These are phyloP conservation scores for Ogataea saltuana DNA, from an alignment of 805 yeast genomes.

Conservation along the genomic window DNA sequence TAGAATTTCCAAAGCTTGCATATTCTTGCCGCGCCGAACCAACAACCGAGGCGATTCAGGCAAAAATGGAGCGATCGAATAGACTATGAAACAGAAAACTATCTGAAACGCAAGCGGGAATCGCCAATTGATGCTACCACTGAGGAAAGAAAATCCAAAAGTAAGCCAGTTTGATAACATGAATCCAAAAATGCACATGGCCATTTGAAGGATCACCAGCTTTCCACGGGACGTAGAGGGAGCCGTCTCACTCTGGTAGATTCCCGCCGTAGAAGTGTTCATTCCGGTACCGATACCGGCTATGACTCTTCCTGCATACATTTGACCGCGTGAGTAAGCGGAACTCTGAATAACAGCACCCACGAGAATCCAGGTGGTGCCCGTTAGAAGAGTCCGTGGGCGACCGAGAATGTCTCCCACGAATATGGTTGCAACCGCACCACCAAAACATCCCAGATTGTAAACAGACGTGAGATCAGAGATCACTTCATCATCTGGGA, in stretches of 20 bases:
- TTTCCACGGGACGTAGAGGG: slow-evolving; percentile 35
- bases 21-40: slow-evolving; percentile 39
- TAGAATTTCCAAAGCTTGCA: slow-evolving; percentile 45
- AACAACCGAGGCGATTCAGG: slow-evolving; percentile 49
- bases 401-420: slow-evolving; percentile 33
- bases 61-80: slow-evolving; percentile 18
- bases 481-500: slow-evolving; percentile 18
- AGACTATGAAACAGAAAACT: slow-evolving; percentile 18
- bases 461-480: slow-evolving; percentile 15
- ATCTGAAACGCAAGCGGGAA: slow-evolving; percentile 39
- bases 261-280: slow-evolving; percentile 38
- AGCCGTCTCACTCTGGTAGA: slow-evolving; percentile 39
- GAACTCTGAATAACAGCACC: slow-evolving; percentile 30
- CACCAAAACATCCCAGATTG: slow-evolving; percentile 28
- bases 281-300: slow-evolving; percentile 40
- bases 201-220: slow-evolving; percentile 35
- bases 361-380: slow-evolving; percentile 28
- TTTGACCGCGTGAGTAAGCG: slow-evolving; percentile 22
- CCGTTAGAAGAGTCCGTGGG: slow-evolving; percentile 16
- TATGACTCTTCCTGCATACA: slow-evolving; percentile 37
- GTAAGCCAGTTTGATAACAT: slow-evolving; percentile 40
- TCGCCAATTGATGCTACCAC: slow-evolving; percentile 33
- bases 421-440: slow-evolving; percentile 36
- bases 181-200: slow-evolving; percentile 31
- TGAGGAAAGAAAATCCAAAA: slow-evolving; percentile 36